phyloP scores from a whole-genome alignment of 768 basidiomycete genomes.

The Boletus tomentosulus region DNA sequence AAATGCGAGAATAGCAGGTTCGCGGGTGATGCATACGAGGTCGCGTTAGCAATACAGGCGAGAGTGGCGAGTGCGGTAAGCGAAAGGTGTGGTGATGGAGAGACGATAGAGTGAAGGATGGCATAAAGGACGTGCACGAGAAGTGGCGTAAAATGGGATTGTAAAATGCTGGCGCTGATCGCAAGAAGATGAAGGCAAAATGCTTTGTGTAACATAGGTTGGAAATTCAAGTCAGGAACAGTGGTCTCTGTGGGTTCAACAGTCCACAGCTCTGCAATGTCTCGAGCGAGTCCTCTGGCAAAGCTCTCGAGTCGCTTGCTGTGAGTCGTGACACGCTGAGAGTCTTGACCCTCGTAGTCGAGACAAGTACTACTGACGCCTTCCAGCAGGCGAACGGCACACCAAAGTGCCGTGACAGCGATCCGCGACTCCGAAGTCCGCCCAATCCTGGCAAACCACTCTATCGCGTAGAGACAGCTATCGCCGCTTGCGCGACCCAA shows the following conservation, averaged over 20 bases:
- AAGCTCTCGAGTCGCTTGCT: slow-evolving; percentile 61
- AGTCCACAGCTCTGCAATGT: slow-evolving; percentile 72
- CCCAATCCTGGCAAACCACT: slow-evolving; percentile 70
- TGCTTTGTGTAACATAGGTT: slow-evolving; percentile 64
- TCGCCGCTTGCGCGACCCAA: slow-evolving; percentile 70
- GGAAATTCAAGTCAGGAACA: slow-evolving; percentile 31
- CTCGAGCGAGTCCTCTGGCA: slow-evolving; percentile 56
- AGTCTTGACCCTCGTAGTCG: slow-evolving; percentile 17
- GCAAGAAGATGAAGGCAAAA: slow-evolving; percentile 75
- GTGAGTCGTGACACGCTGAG: slow-evolving; percentile 2
- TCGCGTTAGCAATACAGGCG: slow-evolving; percentile 61
- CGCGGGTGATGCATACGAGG: slow-evolving; percentile 84
- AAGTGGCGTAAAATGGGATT: slow-evolving; percentile 63
- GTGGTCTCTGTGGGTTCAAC: slow-evolving; percentile 32
- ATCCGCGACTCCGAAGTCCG: slow-evolving; percentile 39
- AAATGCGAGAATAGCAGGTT: slow-evolving; percentile 92
- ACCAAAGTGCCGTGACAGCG: slow-evolving; percentile 79
- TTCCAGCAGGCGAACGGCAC: slow-evolving; percentile 70
- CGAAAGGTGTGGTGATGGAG: slow-evolving; percentile 61
- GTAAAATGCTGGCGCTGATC: slow-evolving; percentile 65
- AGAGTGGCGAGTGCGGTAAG: slow-evolving; percentile 75
- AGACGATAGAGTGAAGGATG: slow-evolving; percentile 80
- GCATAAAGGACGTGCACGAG: slow-evolving; percentile 83
- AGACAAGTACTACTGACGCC: slow-evolving; percentile 57
- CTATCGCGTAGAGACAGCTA: slow-evolving; percentile 67